phyloP scores from a whole-genome alignment of 2,329 filamentous ascomycete genomes.

The Penicillium nordicum region DNA sequence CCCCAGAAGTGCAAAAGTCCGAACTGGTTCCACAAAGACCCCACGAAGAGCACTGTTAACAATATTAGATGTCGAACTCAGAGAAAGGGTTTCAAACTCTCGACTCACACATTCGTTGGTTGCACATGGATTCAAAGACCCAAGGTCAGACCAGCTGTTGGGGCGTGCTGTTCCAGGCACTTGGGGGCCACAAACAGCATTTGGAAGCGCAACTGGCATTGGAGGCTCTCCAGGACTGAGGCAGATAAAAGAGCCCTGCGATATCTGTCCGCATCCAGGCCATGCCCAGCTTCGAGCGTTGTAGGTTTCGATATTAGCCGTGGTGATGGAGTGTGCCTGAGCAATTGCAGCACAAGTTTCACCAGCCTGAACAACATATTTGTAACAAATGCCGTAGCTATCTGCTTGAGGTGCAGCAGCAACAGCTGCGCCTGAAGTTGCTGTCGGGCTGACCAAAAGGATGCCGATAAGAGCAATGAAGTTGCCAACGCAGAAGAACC shows the following conservation, averaged over 20 bases:
- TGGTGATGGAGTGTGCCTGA: constrained; percentile 34
- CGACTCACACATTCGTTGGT: constrained; percentile 10
- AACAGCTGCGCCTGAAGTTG: background rate
- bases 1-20: background rate
- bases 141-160: constrained; percentile 22
- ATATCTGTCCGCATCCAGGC: constrained; percentile 38
- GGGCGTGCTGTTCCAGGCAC: constrained; percentile 40
- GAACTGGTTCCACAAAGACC: background rate
- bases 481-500: background rate
- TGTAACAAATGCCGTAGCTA: constrained; percentile 29
- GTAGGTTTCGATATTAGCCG: constrained; percentile 39
- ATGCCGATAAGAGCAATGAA: background rate
- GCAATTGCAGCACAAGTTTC: constrained; percentile 41
- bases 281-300: constrained; percentile 48
- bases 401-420: background rate
- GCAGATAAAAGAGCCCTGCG: constrained; percentile 37
- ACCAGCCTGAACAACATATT: constrained; percentile 31
- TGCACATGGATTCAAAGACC: constrained; percentile 8
- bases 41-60: background rate
- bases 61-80: background rate
- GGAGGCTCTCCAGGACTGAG: constrained; percentile 41
- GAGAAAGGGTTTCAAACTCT: background rate
- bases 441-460: background rate
- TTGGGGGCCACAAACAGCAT: constrained; percentile 48
- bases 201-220: constrained; percentile 39